These are phyloP conservation scores for Canavalia gladiata DNA, from an alignment of 306 rosid genomes.

Conservation along the genomic window DNA sequence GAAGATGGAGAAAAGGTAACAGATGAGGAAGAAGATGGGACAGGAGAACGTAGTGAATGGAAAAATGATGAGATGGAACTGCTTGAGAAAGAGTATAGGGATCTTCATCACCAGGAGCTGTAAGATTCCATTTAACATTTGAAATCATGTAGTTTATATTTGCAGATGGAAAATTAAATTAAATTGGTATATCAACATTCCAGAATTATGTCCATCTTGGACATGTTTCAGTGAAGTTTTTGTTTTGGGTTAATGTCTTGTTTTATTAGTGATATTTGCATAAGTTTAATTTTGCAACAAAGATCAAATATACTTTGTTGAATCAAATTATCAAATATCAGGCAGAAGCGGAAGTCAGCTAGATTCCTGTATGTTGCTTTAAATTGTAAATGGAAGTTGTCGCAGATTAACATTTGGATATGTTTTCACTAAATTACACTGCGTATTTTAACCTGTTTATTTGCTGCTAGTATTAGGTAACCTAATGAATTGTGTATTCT, in stretches of 20 bases:
- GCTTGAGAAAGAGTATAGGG: constrained; percentile 79
- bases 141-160: constrained; percentile 6
- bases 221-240: not conserved
- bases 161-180: constrained; percentile 8
- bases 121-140: constrained; percentile 55
- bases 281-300: constrained; percentile 9
- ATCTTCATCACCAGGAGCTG: constrained; percentile 78
- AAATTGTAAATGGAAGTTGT: not conserved
- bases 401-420: not conserved
- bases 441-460: not conserved
- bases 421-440: not conserved
- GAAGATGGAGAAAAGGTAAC: constrained; percentile 51
- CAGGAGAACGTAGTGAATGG: constrained; percentile 46
- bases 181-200: constrained; percentile 31
- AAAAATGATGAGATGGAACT: constrained; percentile 75
- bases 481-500: not conserved
- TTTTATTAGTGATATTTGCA: not conserved
- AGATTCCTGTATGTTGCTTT: not conserved
- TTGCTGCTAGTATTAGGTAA: constrained; percentile 17
- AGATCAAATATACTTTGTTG: not conserved
- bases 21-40: constrained; percentile 54
- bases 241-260: constrained; percentile 22
- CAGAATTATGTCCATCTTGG: constrained; percentile 30
- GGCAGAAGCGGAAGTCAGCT: not conserved
- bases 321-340: not conserved